These are phyloP conservation scores for Kodamaea derodonti DNA, from an alignment of 1,139 yeast species.

Conservation along the genomic window DNA sequence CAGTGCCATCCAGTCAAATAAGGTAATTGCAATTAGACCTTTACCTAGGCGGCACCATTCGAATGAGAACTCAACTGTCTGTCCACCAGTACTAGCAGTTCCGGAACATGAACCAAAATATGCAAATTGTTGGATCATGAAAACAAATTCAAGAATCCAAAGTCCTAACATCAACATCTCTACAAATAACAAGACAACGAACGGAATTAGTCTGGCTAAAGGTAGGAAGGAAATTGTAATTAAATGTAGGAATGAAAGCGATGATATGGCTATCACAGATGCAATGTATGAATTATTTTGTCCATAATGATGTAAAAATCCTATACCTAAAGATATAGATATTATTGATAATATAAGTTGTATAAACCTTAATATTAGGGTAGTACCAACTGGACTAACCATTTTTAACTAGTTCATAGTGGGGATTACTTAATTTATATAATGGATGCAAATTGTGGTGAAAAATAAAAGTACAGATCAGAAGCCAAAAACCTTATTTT, in stretches of 20 bases:
- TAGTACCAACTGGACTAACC: neutral
- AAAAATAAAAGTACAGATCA: no score
- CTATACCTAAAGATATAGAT: conserved; percentile 7
- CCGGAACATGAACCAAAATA: conserved; percentile 8
- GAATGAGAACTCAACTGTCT: conserved; percentile 1
- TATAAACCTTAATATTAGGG: neutral
- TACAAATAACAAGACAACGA: conserved; percentile 4
- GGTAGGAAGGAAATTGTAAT: conserved; percentile 7
- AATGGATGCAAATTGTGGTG: no score
- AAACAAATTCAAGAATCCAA: conserved; percentile 11
- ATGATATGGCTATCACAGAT: conserved; percentile 9
- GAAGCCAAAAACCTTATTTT: no score
- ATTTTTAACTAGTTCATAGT: no score
- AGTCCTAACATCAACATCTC: conserved; percentile 8
- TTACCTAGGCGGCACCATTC: conserved; percentile 16
- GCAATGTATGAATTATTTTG: conserved; percentile 3
- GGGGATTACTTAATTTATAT: no score
- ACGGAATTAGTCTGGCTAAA: conserved; percentile 6
- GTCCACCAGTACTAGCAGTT: neutral
- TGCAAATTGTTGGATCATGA: conserved; percentile 7
- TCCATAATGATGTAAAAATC: conserved; percentile 1
- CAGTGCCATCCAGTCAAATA: conserved; percentile 23
- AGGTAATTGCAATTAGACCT: conserved; percentile 28
- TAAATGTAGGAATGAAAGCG: conserved; percentile 8
- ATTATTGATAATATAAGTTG: conserved; percentile 9